Base-by-base conservation (phyloP, 2,329 filamentous ascomycete genomes). In the Ceratocystis diversiconidia region DNA sequence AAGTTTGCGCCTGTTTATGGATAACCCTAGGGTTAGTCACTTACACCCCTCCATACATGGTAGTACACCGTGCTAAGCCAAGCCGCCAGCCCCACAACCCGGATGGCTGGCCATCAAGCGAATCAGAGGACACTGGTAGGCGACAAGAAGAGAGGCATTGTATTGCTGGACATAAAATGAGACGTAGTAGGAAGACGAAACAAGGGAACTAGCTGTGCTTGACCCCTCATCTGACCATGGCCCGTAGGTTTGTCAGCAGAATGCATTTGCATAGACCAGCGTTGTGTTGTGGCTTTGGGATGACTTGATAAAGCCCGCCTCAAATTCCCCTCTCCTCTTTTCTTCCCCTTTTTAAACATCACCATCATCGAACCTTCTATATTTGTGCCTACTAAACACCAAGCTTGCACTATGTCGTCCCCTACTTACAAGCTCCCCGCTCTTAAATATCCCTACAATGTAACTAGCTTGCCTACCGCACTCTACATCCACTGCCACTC, bases 391-490 rank as follows among this genome's bases (percentile, higher is more conserved):
- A n/a, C 28, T n/a, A 8, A 30, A 25, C 60, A 57, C 44, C 6
- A 30, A 60, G 5, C n/a, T 17, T 25, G 3, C 61, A 62, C 44
- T 4, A 65, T 67, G 63, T 36, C 63, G 30, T 12, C 50, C 30
- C 25, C 55, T 46, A 60, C 66, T n/a, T 88, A 86, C 74, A 80
- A 77, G 6, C 83, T 89, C 4, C 86, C 86, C 44, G 75, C 79
- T 61, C 79, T 89, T 8, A 85, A 86, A 17, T 90, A 89, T 72
- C 81, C 80, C 67, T 89, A 89, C 73, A 76, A 89, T 81, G 86
- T 88, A 75, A 74, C 83, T 76, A 17, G 62, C 32, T 32, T 43
- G 43, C 63, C 30, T 41, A 43, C 43, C 7, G 55, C n/a, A 17
- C 32, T 25, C 8, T 59, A n/a, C 30, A 17, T 10, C 25, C 22